phyloP scores from a whole-genome alignment of 129 eudicot species.

The Pseudognaphalium luteoalbum region DNA sequence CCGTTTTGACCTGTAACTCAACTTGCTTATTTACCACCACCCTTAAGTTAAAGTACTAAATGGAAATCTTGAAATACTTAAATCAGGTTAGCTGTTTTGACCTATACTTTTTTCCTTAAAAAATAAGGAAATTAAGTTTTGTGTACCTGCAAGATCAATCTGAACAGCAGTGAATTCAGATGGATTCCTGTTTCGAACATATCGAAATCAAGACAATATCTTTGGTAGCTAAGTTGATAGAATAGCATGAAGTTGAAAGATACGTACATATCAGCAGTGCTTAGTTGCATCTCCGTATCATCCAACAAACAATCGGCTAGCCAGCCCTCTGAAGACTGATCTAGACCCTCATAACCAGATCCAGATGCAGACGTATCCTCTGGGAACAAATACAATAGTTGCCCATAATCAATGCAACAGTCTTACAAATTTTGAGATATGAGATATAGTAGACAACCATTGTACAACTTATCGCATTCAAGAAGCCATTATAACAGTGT shows the following conservation, averaged over 20 bases:
- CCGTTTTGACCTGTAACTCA: not conserved
- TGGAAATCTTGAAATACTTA: not conserved
- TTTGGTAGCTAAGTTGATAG: constrained; percentile 8
- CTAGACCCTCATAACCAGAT: constrained; percentile 52
- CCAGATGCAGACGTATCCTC: constrained; percentile 55
- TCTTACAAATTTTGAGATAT: constrained; percentile 12
- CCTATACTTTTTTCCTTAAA: not conserved
- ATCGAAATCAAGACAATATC: constrained; percentile 26
- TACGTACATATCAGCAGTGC: constrained; percentile 64
- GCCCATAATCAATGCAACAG: not conserved
- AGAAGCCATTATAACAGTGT: not conserved
- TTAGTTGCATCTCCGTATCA: constrained; percentile 59
- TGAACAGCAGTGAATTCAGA: constrained; percentile 58
- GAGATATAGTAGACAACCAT: not conserved
- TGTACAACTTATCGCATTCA: not conserved
- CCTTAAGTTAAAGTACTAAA: constrained; percentile 2
- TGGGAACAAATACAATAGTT: constrained; percentile 26
- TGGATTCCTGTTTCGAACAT: constrained; percentile 50
- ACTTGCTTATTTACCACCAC: not conserved
- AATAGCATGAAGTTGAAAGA: constrained; percentile 13
- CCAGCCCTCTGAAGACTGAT: constrained; percentile 77
- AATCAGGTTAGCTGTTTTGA: not conserved
- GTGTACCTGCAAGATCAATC: constrained; percentile 56
- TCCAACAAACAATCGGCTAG: constrained; percentile 67
- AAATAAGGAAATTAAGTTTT: not conserved